Base-by-base conservation (phyloP, 2,329 filamentous ascomycete genomes). In the Pseudopithomyces chartarum region DNA sequence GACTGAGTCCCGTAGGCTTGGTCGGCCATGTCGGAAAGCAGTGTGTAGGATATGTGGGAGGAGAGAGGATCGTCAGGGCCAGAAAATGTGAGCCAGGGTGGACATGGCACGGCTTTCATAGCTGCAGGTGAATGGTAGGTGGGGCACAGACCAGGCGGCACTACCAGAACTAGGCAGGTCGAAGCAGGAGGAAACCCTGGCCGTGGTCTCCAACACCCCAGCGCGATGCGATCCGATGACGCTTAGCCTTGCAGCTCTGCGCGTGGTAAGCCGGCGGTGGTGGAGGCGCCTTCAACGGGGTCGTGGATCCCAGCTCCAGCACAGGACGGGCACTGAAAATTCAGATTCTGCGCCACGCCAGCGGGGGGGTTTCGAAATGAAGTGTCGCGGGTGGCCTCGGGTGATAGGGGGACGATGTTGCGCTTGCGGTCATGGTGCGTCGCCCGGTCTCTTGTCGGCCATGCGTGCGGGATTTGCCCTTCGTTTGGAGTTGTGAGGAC, bases 1-100 rank as follows among this genome's bases (percentile, higher is more conserved):
- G 68, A 70, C 61, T 75, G 72, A 33, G 65, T 73, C 47, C 67
- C 72, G 51, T 70, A 67, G 58, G 34, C 36, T 6, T 56, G 59
- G 49, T 60, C 54, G 22, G 61, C 61, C 61, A 65, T 71, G 60
- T 38, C 64, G 47, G 54, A 48, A 55, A 49, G 52, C 51, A 59
- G 43, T 48, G 44, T 59, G 57, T 44, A 49, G 45, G 46, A 56
- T 54, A 58, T 56, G 47, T 44, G 33, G 20, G 39, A 48, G 33
- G 12, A 29, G 19, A n/a, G 22, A 46, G 38, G 39, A 33, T 56
- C 15, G 47, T 29, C 32, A 29, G 34, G 33, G 40, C 10, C 6
- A n/a, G 20, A 54, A 49, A 48, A 36, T 15, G 26, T 11, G 58
- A 43, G 36, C 26, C 42, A 49, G 40, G 46, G 60, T 57, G 65